Evolutionary conservation across 140 eudicot species (phyloP).

Genomic region (Ambrosia hybrid): DNA sequence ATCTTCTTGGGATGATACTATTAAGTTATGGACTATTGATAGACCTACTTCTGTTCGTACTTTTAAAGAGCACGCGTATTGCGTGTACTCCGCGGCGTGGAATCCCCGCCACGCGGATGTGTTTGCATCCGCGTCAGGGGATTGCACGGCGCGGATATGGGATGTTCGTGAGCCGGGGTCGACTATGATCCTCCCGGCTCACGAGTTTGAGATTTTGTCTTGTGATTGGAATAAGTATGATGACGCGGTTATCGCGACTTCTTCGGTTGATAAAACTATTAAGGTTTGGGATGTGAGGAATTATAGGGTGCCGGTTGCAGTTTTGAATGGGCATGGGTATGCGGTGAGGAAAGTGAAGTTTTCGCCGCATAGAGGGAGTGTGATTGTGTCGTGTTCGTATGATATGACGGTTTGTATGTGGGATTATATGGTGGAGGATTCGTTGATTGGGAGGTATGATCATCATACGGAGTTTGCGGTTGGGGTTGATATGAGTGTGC

Average conservation of each 20-base stretch:
- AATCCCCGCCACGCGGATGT: slow-evolving; percentile 90
- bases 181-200: slow-evolving; percentile 90
- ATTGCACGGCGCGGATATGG: slow-evolving; percentile 91
- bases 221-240: slow-evolving; percentile 96
- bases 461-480: slow-evolving; percentile 97
- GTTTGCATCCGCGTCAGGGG: slow-evolving; percentile 95
- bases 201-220: slow-evolving; percentile 78
- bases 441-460: slow-evolving; percentile 89
- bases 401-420: slow-evolving; percentile 97
- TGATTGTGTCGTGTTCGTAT: slow-evolving; percentile 75
- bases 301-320: slow-evolving; percentile 70
- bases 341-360: slow-evolving; percentile 93
- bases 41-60: slow-evolving; percentile 76
- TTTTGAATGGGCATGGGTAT: slow-evolving; percentile 80
- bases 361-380: slow-evolving; percentile 82
- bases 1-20: slow-evolving; percentile 83
- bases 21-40: slow-evolving; percentile 87
- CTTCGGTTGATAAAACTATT: slow-evolving; percentile 83
- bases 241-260: slow-evolving; percentile 76
- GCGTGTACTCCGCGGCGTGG: slow-evolving; percentile 87
- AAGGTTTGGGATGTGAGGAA: slow-evolving; percentile 94
- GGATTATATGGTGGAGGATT: slow-evolving; percentile 98
- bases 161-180: slow-evolving; percentile 97
- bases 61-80: slow-evolving; percentile 87
- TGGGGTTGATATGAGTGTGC: slow-evolving; percentile 97